Percentiles rank a stretch among this genome's conserved stretches.
These are phyloP conservation scores for Staphylotrichum longicolle DNA, from an alignment of 495 filamentous ascomycete species.

Conservation along the genomic window DNA sequence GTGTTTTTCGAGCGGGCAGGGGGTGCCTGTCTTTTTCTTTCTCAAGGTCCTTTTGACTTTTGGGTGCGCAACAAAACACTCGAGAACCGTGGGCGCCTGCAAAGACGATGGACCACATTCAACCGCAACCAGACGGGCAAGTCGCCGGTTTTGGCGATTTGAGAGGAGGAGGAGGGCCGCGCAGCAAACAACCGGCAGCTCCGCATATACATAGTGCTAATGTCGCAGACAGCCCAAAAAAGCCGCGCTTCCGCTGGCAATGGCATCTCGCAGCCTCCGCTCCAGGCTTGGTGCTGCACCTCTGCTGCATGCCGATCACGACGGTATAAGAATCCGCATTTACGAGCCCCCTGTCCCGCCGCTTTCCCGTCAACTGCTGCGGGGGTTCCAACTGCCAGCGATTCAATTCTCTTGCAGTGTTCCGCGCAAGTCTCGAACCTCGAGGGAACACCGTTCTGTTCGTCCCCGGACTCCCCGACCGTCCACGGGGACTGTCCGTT, in stretches of 20 bases:
- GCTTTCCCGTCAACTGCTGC: neutral
- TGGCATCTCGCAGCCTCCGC: neutral
- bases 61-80: too few relatives aligned
- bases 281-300: slow-evolving; percentile 14
- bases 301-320: slow-evolving; percentile 24
- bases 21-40: neutral
- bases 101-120: too few relatives aligned
- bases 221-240: neutral
- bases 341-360: neutral
- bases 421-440: neutral
- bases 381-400: neutral
- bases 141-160: neutral
- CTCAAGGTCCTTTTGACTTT: too few relatives aligned
- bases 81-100: too few relatives aligned
- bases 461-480: neutral
- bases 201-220: neutral
- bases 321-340: neutral
- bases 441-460: neutral
- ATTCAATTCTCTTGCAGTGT: neutral
- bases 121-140: too few relatives aligned
- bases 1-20: neutral
- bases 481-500: neutral
- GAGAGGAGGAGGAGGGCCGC: neutral
- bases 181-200: neutral
- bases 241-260: slow-evolving; percentile 7